Evolutionary conservation across 2,329 filamentous ascomycete species (phyloP), one percentile per base, ranked within the genome.

Genomic region (Botrytis galanthina): DNA sequence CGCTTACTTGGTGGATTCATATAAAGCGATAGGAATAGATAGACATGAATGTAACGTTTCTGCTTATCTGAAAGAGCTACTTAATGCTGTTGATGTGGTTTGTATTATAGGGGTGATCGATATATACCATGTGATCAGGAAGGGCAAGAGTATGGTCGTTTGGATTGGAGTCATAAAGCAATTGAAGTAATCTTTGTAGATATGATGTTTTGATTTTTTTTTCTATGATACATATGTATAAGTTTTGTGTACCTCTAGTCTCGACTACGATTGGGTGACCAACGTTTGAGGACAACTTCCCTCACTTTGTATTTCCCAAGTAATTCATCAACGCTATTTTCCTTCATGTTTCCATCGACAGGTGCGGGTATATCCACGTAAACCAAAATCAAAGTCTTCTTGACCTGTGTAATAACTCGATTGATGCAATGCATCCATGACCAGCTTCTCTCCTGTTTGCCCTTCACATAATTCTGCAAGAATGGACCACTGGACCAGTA

Each of bases 281-380:
- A 98, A 75, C 95, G 87, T 83, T 90, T 92, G 71, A 97, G 85
- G 75, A 92, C 88, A 75, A 97, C 89, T 81, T 98, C 95, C 75
- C 93, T 87, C 35, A 98, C 87, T 77, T 87, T 91, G 81, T 97
- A 98, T 72, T 87, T 84, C 78, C 86, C 86, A 78, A 98, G 82
- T 39, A 92, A 82, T 16, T 84, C 84, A 1, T 90, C 87, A 69
- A 96, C 86, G 74, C 93, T 89, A 39, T 84, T 70, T 77, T 82
- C 81, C 26, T 85, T 84, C 51, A 82, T 81, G 3, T 84, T 81
- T 42, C 85, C 83, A 64, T 84, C 83, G 26, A 85, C 79, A 1
- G 93, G 92, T 5, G 91, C 87, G 3, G 96, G 96, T 8, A 99
- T 87, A 76, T 98, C 95, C 20, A 99, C 95, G 80, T 98, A 99